Evolutionary conservation across 768 basidiomycete genomes (phyloP).

Genomic region (Suillus sp.): DNA sequence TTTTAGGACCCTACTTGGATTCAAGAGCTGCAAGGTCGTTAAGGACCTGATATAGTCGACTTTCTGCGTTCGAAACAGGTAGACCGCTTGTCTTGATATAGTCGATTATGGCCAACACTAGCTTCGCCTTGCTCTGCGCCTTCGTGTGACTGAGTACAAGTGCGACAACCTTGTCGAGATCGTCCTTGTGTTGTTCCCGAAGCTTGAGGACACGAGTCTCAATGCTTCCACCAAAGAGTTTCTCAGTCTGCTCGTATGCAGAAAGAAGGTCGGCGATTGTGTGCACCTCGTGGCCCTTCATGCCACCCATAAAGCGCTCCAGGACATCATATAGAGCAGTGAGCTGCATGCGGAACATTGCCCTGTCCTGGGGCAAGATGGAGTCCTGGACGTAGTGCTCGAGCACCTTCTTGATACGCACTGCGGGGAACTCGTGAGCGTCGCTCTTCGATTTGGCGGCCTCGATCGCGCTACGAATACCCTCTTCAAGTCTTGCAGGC

Average conservation of each 20-base stretch:
- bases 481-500: conserved; percentile 88
- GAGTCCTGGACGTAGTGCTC: conserved; percentile 84
- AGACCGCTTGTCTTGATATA: conserved; percentile 82
- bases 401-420: conserved; percentile 81
- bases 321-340: conserved; percentile 71
- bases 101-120: conserved; percentile 85
- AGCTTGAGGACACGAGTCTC: conserved; percentile 89
- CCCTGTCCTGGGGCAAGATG: conserved; percentile 76
- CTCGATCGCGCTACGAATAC: conserved; percentile 78
- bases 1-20: conserved; percentile 56
- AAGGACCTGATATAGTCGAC: conserved; percentile 72
- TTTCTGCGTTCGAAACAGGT: conserved; percentile 75
- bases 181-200: conserved; percentile 90
- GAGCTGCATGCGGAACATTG: conserved; percentile 77
- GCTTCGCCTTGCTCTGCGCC: conserved; percentile 88
- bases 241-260: conserved; percentile 85
- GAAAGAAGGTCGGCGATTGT: conserved; percentile 76
- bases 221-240: conserved; percentile 90
- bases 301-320: conserved; percentile 76
- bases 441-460: conserved; percentile 69
- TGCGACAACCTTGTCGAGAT: conserved; percentile 83
- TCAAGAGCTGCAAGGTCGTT: conserved; percentile 85
- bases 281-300: conserved; percentile 84
- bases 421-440: conserved; percentile 86
- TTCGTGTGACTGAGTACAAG: conserved; percentile 96